Conservation (phyloP, 1,284 basidiomycete genomes). For the Wallemia mellicola region DNA sequence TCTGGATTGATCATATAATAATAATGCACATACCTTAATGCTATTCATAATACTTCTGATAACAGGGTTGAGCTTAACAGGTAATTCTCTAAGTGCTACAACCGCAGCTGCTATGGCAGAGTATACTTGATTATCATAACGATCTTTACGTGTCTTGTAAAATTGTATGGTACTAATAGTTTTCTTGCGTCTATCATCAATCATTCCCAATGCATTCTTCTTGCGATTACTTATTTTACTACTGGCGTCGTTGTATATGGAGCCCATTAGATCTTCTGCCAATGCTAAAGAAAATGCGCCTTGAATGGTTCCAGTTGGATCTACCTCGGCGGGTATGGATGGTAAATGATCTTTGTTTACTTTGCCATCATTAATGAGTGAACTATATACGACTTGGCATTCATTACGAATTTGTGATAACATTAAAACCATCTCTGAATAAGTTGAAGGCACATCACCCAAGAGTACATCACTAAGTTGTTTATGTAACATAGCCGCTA, state of each 20-base stretch:
- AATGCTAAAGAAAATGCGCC: slow-evolving; percentile 52
- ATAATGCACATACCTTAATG: slow-evolving; percentile 37
- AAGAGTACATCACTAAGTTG: slow-evolving; percentile 45
- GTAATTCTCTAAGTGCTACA: slow-evolving; percentile 50
- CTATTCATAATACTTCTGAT: slow-evolving; percentile 95
- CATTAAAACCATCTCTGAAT: slow-evolving; percentile 68
- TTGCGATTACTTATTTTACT: slow-evolving; percentile 44
- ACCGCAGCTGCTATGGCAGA: slow-evolving; percentile 74
- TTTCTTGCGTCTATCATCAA: slow-evolving; percentile 47
- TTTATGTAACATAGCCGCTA: slow-evolving; percentile 22
- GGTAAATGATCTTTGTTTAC: slow-evolving; percentile 51
- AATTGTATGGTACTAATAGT: slow-evolving; percentile 47
- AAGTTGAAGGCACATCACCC: slow-evolving; percentile 39
- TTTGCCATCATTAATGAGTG: slow-evolving; percentile 61
- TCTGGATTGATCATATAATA: neutral
- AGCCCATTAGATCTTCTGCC: slow-evolving; percentile 38
- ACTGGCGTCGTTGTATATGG: slow-evolving; percentile 35
- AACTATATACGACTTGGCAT: slow-evolving; percentile 43
- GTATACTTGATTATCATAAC: slow-evolving; percentile 60
- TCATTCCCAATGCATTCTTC: slow-evolving; percentile 31
- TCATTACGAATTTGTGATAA: slow-evolving; percentile 54
- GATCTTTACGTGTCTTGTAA: slow-evolving; percentile 52
- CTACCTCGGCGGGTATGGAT: slow-evolving; percentile 41
- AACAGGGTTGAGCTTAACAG: slow-evolving; percentile 79
- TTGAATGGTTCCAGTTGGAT: slow-evolving; percentile 29